Evolutionary conservation across 495 filamentous ascomycete species (phyloP).

Genomic region (Pyrenopolyporus hunteri): DNA sequence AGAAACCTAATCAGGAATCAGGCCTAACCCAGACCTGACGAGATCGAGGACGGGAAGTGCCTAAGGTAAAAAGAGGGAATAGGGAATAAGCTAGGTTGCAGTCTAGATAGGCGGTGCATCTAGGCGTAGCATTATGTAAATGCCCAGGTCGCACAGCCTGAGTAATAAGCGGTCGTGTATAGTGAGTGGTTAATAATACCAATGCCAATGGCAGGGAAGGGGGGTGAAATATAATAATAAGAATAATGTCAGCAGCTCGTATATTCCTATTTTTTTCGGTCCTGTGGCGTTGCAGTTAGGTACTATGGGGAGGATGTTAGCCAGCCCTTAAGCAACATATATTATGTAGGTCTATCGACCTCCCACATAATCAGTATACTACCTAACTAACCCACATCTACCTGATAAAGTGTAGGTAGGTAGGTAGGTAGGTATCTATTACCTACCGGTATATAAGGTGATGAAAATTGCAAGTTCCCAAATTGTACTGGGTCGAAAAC

Average conservation of each 20-base stretch:
- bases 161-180: slow-evolving; percentile 10
- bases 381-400: slow-evolving; percentile 6
- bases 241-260: slow-evolving; percentile 29
- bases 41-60: no score
- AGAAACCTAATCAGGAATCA: slow-evolving; percentile 9
- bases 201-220: neutral
- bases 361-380: no score
- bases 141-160: slow-evolving; percentile 7
- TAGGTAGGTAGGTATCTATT: no score
- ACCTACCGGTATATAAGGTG: no score
- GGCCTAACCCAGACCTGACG: no score
- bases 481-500: neutral
- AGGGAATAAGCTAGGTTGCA: slow-evolving; percentile 6
- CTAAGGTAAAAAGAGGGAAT: neutral
- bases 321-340: slow-evolving; percentile 1
- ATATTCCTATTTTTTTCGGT: slow-evolving; percentile 12
- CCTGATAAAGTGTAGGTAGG: neutral
- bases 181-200: slow-evolving; percentile 4
- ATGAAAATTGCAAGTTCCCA: neutral
- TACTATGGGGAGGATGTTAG: neutral
- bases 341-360: no score
- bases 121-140: slow-evolving; percentile 21
- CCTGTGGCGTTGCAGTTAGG: slow-evolving; percentile 11
- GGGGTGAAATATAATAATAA: slow-evolving; percentile 4
- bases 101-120: slow-evolving; percentile 20